Base-by-base conservation (phyloP, 805 yeast genomes). In the Hanseniaspora singularis region DNA sequence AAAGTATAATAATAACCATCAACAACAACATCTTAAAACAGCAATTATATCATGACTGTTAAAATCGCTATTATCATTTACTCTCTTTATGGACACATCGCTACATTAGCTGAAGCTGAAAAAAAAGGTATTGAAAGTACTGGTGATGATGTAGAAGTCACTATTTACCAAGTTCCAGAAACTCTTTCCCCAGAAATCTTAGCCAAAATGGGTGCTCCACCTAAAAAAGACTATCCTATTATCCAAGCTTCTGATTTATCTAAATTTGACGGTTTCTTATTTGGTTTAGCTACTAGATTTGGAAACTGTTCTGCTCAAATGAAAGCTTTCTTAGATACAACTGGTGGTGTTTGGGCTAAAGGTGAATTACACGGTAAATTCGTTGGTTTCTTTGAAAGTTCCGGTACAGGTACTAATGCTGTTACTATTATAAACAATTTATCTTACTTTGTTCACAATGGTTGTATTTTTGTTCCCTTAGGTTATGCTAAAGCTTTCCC, bases 401-500 rank as follows among this genome's bases (percentile, higher is more conserved):
- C 87, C 33, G 85, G 87, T 58, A 68, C 85, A 47, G 88, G 89
- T 57, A 92, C 94, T 57, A 86, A 79, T 64, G 95, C 85, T 66
- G 61, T 70, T 39, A 81, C 94, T 18, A 66, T 74, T 52, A 69
- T 77, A 53, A 80, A 76, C 67, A 60, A 79, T 19, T 58, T 85
- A 54, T 75, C 88, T 12, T 68, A 70, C 46, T 68, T 80, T 51
- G 77, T 75, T 37, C 94, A 85, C 64, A 94, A 84, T 60, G 94
- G 94, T 60, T 71, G 84, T 68, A 67, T 79, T 54, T 84, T 64
- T 62, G 77, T 85, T 50, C 95, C 95, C 52, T 71, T 84, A 55
- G 95, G 95, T 59, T 74, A 73, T 66, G 76, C 71, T 45, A 63
- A 70, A 31, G 71, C 69, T 33, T 76, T 77, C 59, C 71, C 73